Conservation (phyloP, 2,329 filamentous ascomycete species). For the Boeremia lycopersici region DNA sequence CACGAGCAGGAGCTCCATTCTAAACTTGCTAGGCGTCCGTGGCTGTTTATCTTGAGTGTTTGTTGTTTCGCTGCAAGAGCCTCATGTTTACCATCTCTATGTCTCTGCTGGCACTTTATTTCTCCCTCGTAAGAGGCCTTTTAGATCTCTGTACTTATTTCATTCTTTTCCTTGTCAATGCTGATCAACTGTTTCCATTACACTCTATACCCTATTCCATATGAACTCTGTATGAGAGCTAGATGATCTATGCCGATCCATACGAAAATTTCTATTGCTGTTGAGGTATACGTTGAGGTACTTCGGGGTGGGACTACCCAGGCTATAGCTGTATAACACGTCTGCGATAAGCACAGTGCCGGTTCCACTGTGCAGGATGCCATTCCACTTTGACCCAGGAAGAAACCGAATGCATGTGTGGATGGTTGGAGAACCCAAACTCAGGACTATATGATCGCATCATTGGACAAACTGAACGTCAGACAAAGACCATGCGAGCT, state of each 20-base stretch:
- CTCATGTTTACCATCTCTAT: background rate
- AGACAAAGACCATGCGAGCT: background rate
- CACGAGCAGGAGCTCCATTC: too few relatives aligned
- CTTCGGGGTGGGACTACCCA: too few relatives aligned
- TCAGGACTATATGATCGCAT: background rate
- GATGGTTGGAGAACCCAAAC: too few relatives aligned
- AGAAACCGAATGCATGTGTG: too few relatives aligned
- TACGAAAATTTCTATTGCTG: background rate
- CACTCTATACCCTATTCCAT: conserved; percentile 2
- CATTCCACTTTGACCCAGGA: too few relatives aligned
- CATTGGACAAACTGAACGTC: background rate
- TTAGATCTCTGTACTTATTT: conserved; percentile 26
- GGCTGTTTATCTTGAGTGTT: background rate
- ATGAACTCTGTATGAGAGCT: background rate
- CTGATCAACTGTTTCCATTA: conserved; percentile 3
- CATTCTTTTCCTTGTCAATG: conserved; percentile 26
- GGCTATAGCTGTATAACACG: too few relatives aligned
- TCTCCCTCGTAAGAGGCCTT: background rate
- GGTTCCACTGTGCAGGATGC: too few relatives aligned
- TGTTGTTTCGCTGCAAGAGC: background rate
- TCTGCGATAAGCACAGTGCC: too few relatives aligned
- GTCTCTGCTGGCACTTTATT: background rate
- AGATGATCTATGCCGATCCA: background rate
- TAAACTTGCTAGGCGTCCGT: too few relatives aligned
- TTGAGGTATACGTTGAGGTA: background rate